Evolutionary conservation across 768 basidiomycete genomes (phyloP), one percentile per base, ranked within the genome.

Genomic region (Russula olivacea): DNA sequence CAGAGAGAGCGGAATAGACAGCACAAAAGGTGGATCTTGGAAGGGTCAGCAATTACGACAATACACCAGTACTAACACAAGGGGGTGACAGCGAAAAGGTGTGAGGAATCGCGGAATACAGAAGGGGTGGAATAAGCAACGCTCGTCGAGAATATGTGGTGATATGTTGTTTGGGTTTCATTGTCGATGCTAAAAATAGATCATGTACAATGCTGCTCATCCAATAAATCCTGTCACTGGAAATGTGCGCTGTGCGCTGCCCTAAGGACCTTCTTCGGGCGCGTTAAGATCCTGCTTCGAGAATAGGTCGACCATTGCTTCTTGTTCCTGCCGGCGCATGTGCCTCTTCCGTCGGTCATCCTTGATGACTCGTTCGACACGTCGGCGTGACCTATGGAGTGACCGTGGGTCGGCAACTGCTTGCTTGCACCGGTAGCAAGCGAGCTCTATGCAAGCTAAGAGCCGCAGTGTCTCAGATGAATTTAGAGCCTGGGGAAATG

Each of bases 281-380:
- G 65, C 74, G 47, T 70, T 74, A 36, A 82, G 71, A 58, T 77
- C 73, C 56, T 81, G 78, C 65, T 67, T 83, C 47, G 88, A 84
- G 71, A 93, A 91, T 7, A 88, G 86, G 71, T 88, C 86, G 62
- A 92, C 78, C 81, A 93, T 84, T 28, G 86, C 79, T 59, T 93
- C 91, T 69, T 91, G 88, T 69, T 92, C 91, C 71, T 88, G 89
- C 69, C 90, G 86, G 59, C 90, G 80, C 69, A 81, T 88, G 74
- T 93, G 91, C 67, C 91, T 81, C 73, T 81, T 83, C 68, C 89
- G 81, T 66, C 89, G 80, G 76, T 93, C 91, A 52, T 93, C 91
- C 72, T 89, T 91, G 71, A 93, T 91, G n/a, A 87, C 76, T 36
- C 87, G 81, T 68, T 91, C 87, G 57, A 92, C 83, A 68, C 85